Evolutionary conservation across 2,329 filamentous ascomycete genomes (phyloP), one percentile per base, ranked within the genome.

Genomic region (Monilinia vaccinii-corymbosi): DNA sequence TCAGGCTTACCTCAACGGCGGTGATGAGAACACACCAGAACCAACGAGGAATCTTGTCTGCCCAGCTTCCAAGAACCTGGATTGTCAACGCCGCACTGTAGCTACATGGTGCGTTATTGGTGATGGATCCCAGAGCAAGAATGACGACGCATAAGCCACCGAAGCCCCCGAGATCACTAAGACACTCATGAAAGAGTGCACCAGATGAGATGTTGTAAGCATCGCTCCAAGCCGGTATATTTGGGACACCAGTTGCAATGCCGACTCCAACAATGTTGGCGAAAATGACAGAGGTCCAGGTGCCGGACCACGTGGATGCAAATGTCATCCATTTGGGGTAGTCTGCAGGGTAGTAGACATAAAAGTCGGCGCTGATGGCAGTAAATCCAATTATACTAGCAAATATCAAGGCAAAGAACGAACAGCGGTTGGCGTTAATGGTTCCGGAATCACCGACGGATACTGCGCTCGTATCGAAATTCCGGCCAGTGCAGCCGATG

Each of bases 91-190:
- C 82, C 2, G 81, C 77, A 23, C 81, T 81, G 71, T 88, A 86
- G 0, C 81, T 84, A 0, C 83, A 80, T 2, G 84, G 78, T 9
- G 86, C 79, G 58, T 83, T 81, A 70, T 88, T 88, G 36, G 82
- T 79, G 34, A 87, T 79, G 3, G 86, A 75, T 9, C 84, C 83
- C 2, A 88, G 75, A 0, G 83, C 83, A 5, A 87, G 76, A 18
- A 88, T 68, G 4, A 86, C 83, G 40, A 81, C 79, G 68, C 83
- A 86, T 73, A 88, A 85, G 60, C 81, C 81, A 58, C 85, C 85
- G 64, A 88, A 88, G 1, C 73, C 74, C 42, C 80, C 79, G 0
- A 88, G 75, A 0, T 81, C 79, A 2, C 72, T 74, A 68, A 82
- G 86, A 8, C 78, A 62, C n/a, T 59, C 47, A 25, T 44, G 47